Base-by-base conservation (phyloP, 371 early-diverging fungal genomes). In the Mucor ambiguus region DNA sequence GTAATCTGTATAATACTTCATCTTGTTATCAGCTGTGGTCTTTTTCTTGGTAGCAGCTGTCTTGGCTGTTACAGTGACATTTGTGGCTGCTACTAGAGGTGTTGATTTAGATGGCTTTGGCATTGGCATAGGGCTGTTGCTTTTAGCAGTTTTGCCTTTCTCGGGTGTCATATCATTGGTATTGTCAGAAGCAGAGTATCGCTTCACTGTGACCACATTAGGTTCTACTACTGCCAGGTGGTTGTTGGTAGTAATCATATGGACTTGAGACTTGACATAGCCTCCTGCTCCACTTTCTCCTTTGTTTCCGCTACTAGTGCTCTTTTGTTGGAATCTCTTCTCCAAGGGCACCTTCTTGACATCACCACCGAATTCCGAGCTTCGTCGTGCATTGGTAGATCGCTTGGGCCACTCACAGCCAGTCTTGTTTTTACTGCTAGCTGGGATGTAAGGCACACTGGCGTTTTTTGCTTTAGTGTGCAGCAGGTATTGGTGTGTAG, bases 61-160 rank as follows among this genome's bases (percentile, higher is more conserved):
- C 12, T 38, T 16, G n/a, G 41, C 30, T 7, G 64, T 57, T 16
- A 41, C 38, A 29, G 46, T 22, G 43, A 59, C 28, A 20, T 57
- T 64, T 1, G 64, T 28, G 6, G 63, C 63, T 20, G 54, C 41
- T 4, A 55, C 56, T 11, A 66, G 12, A 12, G 67, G 70, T 0
- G 70, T 65, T 4, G 70, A 70, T 58, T 61, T 70, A 0, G 70
- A 70, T 0, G 66, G 49, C 14, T 60, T 64, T 32, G 70, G 70
- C 5, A 61, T 29, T n/a, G 41, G 56, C 7, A 62, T 37, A 29
- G 29, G 6, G 12, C 10, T 44, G 16, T 4, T 30, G 8, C 24
- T 8, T 46, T 12, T 57, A 29, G 63, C 12, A 64, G 33, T 0
- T 18, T 30, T 11, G n/a, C 14, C 18, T 49, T 29, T 28, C 58